Percentiles rank a stretch among this genome's conserved stretches.
These are phyloP conservation scores for Alternaria metachromatica DNA, from an alignment of 2,329 filamentous ascomycete species.

Conservation along the genomic window DNA sequence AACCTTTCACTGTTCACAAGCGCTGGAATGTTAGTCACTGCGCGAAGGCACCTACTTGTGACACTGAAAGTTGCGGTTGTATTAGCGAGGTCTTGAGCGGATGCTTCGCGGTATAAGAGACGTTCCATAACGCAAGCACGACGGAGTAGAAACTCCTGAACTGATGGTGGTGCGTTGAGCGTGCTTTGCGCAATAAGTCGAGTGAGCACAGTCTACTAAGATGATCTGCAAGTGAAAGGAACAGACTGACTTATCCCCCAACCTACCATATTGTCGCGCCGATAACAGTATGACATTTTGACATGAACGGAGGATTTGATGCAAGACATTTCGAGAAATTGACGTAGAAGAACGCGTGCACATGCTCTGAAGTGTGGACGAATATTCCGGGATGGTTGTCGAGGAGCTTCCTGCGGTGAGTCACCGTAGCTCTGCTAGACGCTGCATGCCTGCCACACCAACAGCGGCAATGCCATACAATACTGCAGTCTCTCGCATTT, in stretches of 20 bases:
- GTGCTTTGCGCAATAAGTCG: not conserved
- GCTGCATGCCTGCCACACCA: not conserved
- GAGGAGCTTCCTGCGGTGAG: not conserved
- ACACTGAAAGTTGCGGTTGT: not conserved
- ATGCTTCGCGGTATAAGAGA: not conserved
- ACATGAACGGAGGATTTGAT: not conserved
- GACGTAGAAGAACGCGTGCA: not conserved
- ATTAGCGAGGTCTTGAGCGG: not conserved
- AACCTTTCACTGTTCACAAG: not conserved
- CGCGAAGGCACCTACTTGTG: not conserved
- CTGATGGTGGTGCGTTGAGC: not conserved
- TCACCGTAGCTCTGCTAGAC: not conserved
- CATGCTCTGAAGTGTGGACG: not conserved
- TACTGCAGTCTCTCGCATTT: not conserved
- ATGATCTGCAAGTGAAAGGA: not conserved
- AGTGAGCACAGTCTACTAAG: not conserved
- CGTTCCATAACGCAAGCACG: not conserved
- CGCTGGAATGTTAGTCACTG: accelerated
- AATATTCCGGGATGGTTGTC: not conserved
- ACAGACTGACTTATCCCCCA: not conserved
- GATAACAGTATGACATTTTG: not conserved
- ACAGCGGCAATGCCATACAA: not conserved
- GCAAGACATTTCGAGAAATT: not conserved
- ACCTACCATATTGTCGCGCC: not conserved
- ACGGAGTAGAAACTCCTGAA: not conserved